These are phyloP conservation scores for Trichoderma koningii DNA, from an alignment of 2,329 filamentous ascomycete species.

Conservation along the genomic window DNA sequence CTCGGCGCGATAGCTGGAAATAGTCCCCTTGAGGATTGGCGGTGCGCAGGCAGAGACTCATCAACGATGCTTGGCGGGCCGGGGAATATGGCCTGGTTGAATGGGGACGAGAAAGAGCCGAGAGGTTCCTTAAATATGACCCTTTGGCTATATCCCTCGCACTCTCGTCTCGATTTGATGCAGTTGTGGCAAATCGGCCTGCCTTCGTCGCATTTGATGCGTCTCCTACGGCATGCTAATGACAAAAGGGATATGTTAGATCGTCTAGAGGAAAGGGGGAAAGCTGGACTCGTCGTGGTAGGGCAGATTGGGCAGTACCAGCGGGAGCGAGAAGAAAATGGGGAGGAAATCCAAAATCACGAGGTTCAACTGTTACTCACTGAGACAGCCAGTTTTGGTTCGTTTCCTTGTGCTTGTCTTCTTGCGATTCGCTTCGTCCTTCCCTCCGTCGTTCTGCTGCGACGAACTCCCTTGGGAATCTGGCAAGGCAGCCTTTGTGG, in stretches of 20 bases:
- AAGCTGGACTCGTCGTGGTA: no score
- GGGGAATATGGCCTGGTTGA: conserved; percentile 46
- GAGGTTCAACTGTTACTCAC: conserved; percentile 52
- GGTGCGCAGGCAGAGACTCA: conserved; percentile 36
- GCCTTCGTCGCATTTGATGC: conserved; percentile 96
- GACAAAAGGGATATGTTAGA: conserved; percentile 28
- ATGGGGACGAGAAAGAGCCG: conserved; percentile 41
- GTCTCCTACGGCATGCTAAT: conserved; percentile 83
- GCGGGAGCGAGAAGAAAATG: no score
- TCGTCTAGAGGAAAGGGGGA: neutral
- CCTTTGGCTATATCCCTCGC: conserved; percentile 80
- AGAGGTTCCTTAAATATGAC: conserved; percentile 75
- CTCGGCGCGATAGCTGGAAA: conserved; percentile 54
- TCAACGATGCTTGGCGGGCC: conserved; percentile 40
- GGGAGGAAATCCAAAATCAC: neutral
- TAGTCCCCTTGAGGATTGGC: conserved; percentile 43
- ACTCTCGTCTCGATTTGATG: conserved; percentile 80
- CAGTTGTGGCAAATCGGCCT: conserved; percentile 81
- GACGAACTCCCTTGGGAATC: conserved; percentile 37
- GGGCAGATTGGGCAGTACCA: neutral
- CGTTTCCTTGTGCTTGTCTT: conserved; percentile 62
- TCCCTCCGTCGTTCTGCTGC: conserved; percentile 41
- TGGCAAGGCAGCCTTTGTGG: conserved; percentile 3
- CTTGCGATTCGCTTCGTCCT: conserved; percentile 49
- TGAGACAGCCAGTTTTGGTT: conserved; percentile 91